Evolutionary conservation across 2,329 filamentous ascomycete species (phyloP), one percentile per base, ranked within the genome.

Genomic region (Leptographium flavum): DNA sequence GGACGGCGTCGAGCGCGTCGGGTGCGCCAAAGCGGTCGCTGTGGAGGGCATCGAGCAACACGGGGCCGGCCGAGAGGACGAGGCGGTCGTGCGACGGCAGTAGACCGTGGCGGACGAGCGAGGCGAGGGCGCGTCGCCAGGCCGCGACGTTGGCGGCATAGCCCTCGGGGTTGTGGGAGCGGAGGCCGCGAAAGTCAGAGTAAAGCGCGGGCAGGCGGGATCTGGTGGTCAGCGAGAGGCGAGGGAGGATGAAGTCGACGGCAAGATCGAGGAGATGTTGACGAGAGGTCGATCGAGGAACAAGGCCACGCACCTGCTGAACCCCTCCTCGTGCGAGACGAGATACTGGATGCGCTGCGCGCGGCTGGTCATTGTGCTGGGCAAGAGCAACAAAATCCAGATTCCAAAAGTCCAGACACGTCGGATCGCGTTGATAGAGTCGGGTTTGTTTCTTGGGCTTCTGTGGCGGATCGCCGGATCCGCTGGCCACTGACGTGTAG

Each of bases 21-120:
- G 92, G 92, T 39, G 80, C 74, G 2, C 92, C 92, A 61, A 78
- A 88, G 54, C 90, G 79, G 38, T 79, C 78, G 41, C 73, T 83
- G 52, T 88, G 81, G 44, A 98, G 67, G 31, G 79, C 76, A 22
- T 76, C 72, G 21, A 83, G 65, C 2, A 98, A 71, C 27, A 75
- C 69, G 31, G 83, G 76, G 54, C 75, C 71, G 32, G 75, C 62
- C 8, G 65, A 63, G 25, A 82, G 60, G 27, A 74, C 60, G 13
- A 82, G 61, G 17, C 70, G 63, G 47, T 70, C 70, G 2, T 66
- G 61, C 1, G 54, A 48, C n/a, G 59, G 57, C 22, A 59, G 55
- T 23, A 60, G 49, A n/a, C 60, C 61, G 5, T 56, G 56, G 19
- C 54, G 52, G 9, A 54, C 55, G 19, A 63, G 54, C 14, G 50